These are phyloP conservation scores for Penicillium hesseltinei DNA, from an alignment of 2,329 filamentous ascomycete genomes.

Conservation along the genomic window DNA sequence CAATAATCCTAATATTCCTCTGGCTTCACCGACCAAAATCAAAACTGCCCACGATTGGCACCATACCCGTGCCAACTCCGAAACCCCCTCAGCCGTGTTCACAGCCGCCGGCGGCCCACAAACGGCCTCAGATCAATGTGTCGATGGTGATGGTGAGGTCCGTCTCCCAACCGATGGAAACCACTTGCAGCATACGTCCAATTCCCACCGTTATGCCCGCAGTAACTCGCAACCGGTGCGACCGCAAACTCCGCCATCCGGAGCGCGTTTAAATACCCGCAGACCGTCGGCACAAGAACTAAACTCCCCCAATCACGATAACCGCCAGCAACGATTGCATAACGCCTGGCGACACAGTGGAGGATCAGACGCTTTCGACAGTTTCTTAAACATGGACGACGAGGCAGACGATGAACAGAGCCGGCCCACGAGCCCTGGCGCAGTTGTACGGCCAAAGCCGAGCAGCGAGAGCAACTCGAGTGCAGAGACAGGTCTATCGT, in stretches of 20 bases:
- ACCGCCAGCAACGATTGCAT: constrained; percentile 35
- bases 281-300: constrained; percentile 32
- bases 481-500: constrained; percentile 41
- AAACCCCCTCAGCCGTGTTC: constrained; percentile 57
- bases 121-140: constrained; percentile 34
- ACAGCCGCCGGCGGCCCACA: constrained; percentile 44
- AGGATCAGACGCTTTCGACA: constrained; percentile 43
- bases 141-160: constrained; percentile 36
- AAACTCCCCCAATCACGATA: constrained; percentile 30
- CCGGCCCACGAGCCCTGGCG: constrained; percentile 29
- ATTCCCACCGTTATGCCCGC: constrained; percentile 48
- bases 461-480: constrained; percentile 32
- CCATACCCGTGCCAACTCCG: constrained; percentile 70
- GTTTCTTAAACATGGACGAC: constrained; percentile 45
- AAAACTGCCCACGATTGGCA: constrained; percentile 63
- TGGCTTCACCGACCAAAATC: constrained; percentile 54
- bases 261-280: constrained; percentile 35
- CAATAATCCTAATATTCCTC: constrained; percentile 14
- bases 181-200: constrained; percentile 33
- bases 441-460: constrained; percentile 32
- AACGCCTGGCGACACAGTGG: constrained; percentile 41
- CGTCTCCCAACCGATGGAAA: constrained; percentile 33
- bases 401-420: constrained; percentile 35
- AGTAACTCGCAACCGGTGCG: constrained; percentile 49
- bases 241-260: constrained; percentile 48